Base-by-base conservation (phyloP, 139 green algal species). In the Ulvella scutata region DNA sequence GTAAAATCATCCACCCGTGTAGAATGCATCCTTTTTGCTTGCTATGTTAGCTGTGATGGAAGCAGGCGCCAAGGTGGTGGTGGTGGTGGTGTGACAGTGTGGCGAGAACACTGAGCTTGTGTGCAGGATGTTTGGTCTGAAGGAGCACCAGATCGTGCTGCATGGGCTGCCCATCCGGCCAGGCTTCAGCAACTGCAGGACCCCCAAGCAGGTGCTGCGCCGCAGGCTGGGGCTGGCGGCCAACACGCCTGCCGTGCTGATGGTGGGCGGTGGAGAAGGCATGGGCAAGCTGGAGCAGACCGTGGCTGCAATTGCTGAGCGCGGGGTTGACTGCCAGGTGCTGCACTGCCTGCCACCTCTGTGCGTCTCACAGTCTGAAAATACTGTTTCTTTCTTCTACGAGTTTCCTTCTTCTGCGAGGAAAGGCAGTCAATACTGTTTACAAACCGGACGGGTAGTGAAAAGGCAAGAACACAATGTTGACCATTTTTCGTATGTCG, bases 231-330 rank as follows among this genome's bases (percentile, higher is more conserved):
- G 84, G 38, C 84, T 95, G 81, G 74, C 81, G 35, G 39, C 51
- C 0, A 9, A 77, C 26, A 73, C 80, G 43, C 89, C 89, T 2
- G 84, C 86, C 29, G 83, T 93, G 34, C 77, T 95, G 75, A 79
- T 95, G 72, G 87, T 95, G 43, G 91, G 94, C 17, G 94, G 94
- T 7, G 94, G 94, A 2, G 94, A 98, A 85, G 94, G 94, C 73
- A 98, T 98, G 94, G 94, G 94, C 6, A 83, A 85, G 2, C 85
- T 98, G 60, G 88, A 97, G 82, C 81, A 88, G 40, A 98, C 90
- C 28, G 87, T 96, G 26, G 73, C 81, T 7, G 86, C 93, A 13
- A 79, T 98, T 4, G 62, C 28, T 31, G 29, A 75, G 37, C 74
- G 92, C 75, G 84, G 82, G 17, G 37, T 59, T 36, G 74, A 76